Conservation (phyloP, 2,329 filamentous ascomycete species). For the Claviceps arundinis region DNA sequence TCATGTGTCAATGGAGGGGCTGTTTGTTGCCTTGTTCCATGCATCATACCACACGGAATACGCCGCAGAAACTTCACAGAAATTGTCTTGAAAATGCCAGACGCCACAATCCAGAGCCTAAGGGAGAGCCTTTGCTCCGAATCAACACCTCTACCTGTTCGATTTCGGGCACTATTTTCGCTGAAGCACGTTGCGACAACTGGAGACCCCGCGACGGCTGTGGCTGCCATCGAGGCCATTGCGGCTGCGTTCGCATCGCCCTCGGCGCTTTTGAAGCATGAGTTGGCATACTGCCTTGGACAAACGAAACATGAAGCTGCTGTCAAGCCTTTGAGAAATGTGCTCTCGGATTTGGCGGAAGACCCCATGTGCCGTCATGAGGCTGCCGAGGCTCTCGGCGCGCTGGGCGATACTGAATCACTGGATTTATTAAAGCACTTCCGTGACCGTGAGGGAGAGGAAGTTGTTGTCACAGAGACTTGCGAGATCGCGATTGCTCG, state of each 20-base stretch:
- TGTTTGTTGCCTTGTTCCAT: neutral
- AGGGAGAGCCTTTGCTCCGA: constrained; percentile 71
- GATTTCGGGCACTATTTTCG: constrained; percentile 94
- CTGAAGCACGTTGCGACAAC: constrained; percentile 82
- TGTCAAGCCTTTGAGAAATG: constrained; percentile 55
- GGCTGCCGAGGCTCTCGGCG: constrained; percentile 87
- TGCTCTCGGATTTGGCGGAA: constrained; percentile 66
- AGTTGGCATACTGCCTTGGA: constrained; percentile 91
- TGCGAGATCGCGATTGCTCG: constrained; percentile 93
- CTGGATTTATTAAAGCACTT: constrained; percentile 60
- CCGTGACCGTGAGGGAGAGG: constrained; percentile 63
- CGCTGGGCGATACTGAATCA: constrained; percentile 62
- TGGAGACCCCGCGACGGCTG: constrained; percentile 42
- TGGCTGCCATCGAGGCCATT: constrained; percentile 60
- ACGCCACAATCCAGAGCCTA: constrained; percentile 44
- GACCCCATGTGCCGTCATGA: constrained; percentile 95
- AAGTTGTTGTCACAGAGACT: constrained; percentile 77
- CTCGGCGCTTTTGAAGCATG: constrained; percentile 87
- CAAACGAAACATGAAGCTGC: constrained; percentile 72
- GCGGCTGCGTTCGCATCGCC: constrained; percentile 74
- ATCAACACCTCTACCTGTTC: constrained; percentile 65
- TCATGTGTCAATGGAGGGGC: neutral
- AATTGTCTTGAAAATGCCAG: constrained; percentile 10
- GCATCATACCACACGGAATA: neutral
- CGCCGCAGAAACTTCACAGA: neutral